Evolutionary conservation across 768 basidiomycete species (phyloP), one percentile per base, ranked within the genome.

Genomic region (Leccinum ochraceum): DNA sequence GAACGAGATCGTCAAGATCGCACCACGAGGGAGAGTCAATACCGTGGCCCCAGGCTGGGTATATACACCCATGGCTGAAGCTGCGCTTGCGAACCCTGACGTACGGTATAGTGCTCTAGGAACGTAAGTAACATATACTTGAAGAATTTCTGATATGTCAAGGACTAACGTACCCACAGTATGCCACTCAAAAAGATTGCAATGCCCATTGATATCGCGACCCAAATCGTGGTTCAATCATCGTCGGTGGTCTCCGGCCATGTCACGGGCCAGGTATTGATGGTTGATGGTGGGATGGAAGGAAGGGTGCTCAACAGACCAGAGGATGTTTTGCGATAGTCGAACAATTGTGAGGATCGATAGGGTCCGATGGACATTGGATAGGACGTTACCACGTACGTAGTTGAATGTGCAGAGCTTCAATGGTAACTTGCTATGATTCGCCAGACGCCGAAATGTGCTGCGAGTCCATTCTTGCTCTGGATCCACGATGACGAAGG

Each of bases 251-350:
- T 89, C 1, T 90, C 87, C 3, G 86, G 88, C 0, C 89, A 90
- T 67, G 79, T 90, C 22, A 81, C 84, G 3, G 88, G 89, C 0
- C 81, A 88, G 68, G 80, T 85, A 8, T 66, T 88, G 34, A 86
- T 88, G 83, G 78, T 90, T 4, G 81, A 83, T 53, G 88, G 88
- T 2, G 88, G 89, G 1, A 89, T 89, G 88, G 89, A 90, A 78
- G 89, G 88, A 36, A 73, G 79, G 17, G 60, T 83, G 30, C 67
- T 81, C 54, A 81, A 83, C 60, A 72, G 63, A 53, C 73, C 72
- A n/a, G 74, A 76, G 53, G 80, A 81, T 55, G 50, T 64, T 52
- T 57, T 44, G n/a, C 4, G 42, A 42, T 42, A 42, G 39, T 42
- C 39, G 17, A 42, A 42, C 39, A 37, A 37, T 37, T 37, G 37